A percentile compares a stretch with the other conserved stretches of the same genome.
Evolutionary conservation across 495 filamentous ascomycete genomes (phyloP).

Genomic region (Pyrenula massariospora): DNA sequence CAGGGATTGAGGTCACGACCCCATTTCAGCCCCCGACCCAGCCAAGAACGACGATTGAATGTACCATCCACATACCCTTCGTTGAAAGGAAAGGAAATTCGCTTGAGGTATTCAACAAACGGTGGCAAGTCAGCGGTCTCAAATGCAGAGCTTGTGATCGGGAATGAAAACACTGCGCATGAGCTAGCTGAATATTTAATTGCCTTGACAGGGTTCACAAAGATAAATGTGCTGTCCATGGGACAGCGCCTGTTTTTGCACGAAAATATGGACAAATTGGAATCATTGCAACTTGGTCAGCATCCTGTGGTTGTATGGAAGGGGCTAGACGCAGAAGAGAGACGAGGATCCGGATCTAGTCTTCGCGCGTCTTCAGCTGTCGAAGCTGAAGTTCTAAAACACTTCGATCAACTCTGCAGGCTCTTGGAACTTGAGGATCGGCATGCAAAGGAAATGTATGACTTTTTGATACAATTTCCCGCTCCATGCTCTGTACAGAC

Average conservation of each 20-base stretch:
- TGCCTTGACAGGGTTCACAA: conserved; percentile 57
- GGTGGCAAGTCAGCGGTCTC: conserved; percentile 22
- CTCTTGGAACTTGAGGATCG: conserved; percentile 66
- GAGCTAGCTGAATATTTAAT: conserved; percentile 53
- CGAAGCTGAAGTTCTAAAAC: conserved; percentile 66
- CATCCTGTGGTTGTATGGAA: conserved; percentile 28
- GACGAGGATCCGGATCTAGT: background rate
- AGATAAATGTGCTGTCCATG: conserved; percentile 42
- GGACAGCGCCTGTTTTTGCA: conserved; percentile 37
- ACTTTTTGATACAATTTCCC: conserved; percentile 63
- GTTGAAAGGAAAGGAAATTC: conserved; percentile 44
- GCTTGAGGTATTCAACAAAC: conserved; percentile 53
- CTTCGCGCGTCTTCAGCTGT: conserved; percentile 27
- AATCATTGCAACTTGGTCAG: background rate
- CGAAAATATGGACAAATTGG: conserved; percentile 15
- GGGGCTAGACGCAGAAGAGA: conserved; percentile 24
- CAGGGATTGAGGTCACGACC: conserved; percentile 40
- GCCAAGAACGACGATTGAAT: conserved; percentile 1
- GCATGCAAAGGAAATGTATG: conserved; percentile 59
- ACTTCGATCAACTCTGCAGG: conserved; percentile 77
- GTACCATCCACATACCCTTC: background rate
- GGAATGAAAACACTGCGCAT: conserved; percentile 55
- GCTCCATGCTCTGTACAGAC: conserved; percentile 49
- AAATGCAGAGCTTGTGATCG: conserved; percentile 48
- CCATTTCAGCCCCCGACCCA: conserved; percentile 34